Evolutionary conservation across 73 alveolate species (phyloP), one percentile per base, ranked within the genome.

Genomic region (Paramecium pentaurelia): DNA sequence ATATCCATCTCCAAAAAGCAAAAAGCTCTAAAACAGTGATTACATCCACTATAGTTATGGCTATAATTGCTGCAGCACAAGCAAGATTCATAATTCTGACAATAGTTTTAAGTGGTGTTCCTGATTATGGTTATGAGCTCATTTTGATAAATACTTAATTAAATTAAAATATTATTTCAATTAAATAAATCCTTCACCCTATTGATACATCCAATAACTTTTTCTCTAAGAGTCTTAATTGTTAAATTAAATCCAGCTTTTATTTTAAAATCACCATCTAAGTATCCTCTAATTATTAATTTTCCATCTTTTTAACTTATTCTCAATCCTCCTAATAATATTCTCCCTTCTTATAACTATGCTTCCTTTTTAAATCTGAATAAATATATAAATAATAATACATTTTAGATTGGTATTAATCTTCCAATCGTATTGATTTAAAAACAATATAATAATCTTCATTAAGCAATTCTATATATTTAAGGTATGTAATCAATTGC

Each of bases 1-100:
- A 80, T 45, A 75, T 38, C 88, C 60, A 49, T 20, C n/a, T 45
- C 87, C 87, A 80, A 47, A 49, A 49, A 5, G 49, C 91, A 2
- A 80, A 2, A 8, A 80, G 14, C 16, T 37, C 86, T 2, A 36
- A 14, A 42, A 44, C 3, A 3, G 73, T 40, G 0, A 80, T 10
- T 10, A 75, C 2, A 10, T 49, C 44, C 2, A 42, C 8, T 42
- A 80, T 80, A 3, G 77, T 36, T 25, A 80, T 45, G 18, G 51
- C 91, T 0, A 80, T 25, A 4, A 80, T 42, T 45, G 54, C 47
- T 6, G 44, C 20, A 44, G 45, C 91, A 27, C 91, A 80, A 44
- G 10, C 28, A 18, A 80, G 20, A 25, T 80, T 80, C 1, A 80
- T 12, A 25, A 18, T 8, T 80, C 58, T 40, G 27, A 80, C 91